Conservation (phyloP, 73 alveolate species). For the Blepharisma stoltei region DNA sequence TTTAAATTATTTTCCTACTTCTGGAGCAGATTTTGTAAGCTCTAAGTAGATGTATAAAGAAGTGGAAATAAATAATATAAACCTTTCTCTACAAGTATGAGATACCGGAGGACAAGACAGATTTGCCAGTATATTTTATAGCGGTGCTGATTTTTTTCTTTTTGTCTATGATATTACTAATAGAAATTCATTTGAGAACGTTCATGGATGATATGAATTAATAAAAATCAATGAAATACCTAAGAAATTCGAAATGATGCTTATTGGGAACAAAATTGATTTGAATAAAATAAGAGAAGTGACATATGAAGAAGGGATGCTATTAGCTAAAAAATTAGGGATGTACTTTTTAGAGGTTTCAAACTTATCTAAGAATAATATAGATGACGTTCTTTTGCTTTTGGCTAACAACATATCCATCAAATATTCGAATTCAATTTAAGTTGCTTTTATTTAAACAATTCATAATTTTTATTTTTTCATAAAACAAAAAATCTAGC, state of each 20-base stretch:
- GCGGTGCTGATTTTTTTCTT: not conserved
- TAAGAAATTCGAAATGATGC: not conserved
- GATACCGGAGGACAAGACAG: no score
- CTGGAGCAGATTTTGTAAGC: no score
- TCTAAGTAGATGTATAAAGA: no score
- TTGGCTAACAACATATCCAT: no score
- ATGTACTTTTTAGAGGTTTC: not conserved
- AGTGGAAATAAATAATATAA: no score
- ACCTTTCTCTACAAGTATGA: no score
- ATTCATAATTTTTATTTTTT: no score
- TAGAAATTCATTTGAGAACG: not conserved
- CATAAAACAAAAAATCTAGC: no score
- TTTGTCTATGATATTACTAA: not conserved
- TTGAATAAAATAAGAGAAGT: constrained; percentile 28
- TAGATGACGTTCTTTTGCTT: not conserved
- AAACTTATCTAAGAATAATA: not conserved
- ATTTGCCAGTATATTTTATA: no score
- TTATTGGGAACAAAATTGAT: constrained; percentile 39
- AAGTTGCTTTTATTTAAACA: no score
- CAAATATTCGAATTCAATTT: no score
- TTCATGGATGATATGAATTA: not conserved
- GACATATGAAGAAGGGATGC: constrained; percentile 30
- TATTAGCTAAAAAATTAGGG: not conserved
- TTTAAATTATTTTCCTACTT: no score
- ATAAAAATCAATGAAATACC: not conserved